Base-by-base conservation (phyloP, 2,329 filamentous ascomycete genomes). In the Neopestalotiopsis sp. region DNA sequence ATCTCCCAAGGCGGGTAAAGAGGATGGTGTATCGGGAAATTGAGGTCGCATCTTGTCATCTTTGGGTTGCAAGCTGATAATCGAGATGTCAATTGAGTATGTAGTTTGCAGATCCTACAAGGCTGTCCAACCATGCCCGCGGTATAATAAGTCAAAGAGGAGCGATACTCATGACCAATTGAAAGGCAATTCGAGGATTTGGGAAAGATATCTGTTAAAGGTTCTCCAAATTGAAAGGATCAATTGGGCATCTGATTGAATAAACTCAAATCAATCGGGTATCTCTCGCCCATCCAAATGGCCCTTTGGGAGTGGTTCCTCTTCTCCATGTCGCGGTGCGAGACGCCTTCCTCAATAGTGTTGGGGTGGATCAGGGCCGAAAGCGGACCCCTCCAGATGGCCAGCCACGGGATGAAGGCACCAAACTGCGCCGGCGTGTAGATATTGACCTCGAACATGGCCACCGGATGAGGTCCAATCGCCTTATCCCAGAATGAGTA, bases 401-500 rank as follows among this genome's bases (percentile, higher is more conserved):
- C 88, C 38, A 97, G 82, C 94, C 94, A 97, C 0, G 93, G 87
- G 53, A 98, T 83, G 75, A 97, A 97, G 0, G 95, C 94, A 0
- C 94, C 94, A 76, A 97, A 97, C 79, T 97, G 93, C 3, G 89
- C 90, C 0, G 94, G 95, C 0, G 91, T 94, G 79, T 95, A 94
- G 24, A 97, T 61, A 74, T 97, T 97, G 61, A 97, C 94, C 81
- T 98, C 95, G 75, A 97, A 97, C 94, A 97, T 97, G 66, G 90
- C 92, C 0, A 94, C 80, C 0, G 92, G 91, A 78, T 97, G 94
- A 0, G 94, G 94, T 0, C 94, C 95, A 34, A 97, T 80, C 0
- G 94, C 94, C 14, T 83, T 81, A 72, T 96, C 91, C 88, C 89
- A 97, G 72, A 97, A 84, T 14, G 80, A 85, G 78, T 97, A 97